Conservation (phyloP, 306 rosid genomes). For the Cicer arietinum region DNA sequence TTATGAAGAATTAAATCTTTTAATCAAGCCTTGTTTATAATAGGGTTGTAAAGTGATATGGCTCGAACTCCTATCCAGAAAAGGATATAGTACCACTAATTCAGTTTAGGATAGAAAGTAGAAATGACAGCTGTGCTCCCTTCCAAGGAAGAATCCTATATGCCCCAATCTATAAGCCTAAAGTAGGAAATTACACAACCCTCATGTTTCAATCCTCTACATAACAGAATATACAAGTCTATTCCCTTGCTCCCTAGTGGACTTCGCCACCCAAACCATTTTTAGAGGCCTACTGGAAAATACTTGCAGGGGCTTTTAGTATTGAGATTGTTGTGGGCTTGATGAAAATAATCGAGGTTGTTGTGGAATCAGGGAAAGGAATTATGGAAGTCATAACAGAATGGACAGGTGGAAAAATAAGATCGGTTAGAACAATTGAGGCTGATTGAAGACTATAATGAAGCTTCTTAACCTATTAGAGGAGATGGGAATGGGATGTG, state of each 20-base stretch:
- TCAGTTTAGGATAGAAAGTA: not conserved
- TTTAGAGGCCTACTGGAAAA: not conserved
- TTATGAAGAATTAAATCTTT: not conserved
- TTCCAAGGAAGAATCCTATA: not conserved
- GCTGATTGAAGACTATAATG: not conserved
- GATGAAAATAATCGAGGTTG: not conserved
- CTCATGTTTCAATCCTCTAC: not conserved
- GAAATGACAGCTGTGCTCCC: not conserved
- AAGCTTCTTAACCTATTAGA: not conserved
- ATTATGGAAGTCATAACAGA: not conserved
- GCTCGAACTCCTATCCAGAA: not conserved
- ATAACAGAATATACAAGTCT: not conserved
- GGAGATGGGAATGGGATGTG: not conserved
- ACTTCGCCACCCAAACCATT: not conserved
- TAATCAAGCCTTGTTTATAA: not conserved
- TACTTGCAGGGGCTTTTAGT: not conserved
- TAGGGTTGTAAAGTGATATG: constrained; percentile 2
- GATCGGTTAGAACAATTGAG: not conserved
- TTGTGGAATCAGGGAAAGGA: not conserved
- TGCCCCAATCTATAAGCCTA: not conserved
- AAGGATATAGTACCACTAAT: not conserved
- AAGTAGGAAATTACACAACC: not conserved
- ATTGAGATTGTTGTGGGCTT: not conserved
- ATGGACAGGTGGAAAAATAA: not conserved
- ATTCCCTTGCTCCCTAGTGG: not conserved